Evolutionary conservation across 2,329 filamentous ascomycete species (phyloP).

Genomic region (Sphaceloma murrayae): DNA sequence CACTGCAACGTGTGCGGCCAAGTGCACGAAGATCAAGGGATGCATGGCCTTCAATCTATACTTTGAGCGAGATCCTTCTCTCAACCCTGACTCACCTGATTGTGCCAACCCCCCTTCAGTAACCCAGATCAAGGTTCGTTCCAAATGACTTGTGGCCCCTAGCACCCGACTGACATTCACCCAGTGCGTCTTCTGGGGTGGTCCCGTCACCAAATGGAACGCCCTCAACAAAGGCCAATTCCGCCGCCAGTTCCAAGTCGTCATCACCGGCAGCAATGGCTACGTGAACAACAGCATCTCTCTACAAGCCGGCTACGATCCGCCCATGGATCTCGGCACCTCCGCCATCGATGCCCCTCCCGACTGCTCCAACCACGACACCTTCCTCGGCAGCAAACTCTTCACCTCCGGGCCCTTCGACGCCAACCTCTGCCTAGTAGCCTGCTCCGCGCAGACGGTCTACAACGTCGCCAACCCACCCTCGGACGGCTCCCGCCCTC

Average conservation of each 20-base stretch:
- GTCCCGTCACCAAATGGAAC: background rate
- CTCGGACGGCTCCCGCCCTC: slow-evolving; percentile 7
- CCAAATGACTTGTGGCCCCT: too few relatives aligned
- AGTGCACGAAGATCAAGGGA: slow-evolving; percentile 20
- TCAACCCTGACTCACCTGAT: slow-evolving; percentile 20
- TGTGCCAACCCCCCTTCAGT: slow-evolving; percentile 4
- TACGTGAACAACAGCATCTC: slow-evolving; percentile 25
- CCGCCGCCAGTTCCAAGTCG: slow-evolving; percentile 22
- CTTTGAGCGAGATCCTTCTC: slow-evolving; percentile 18
- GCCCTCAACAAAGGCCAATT: slow-evolving; percentile 14
- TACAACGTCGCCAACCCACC: slow-evolving; percentile 17
- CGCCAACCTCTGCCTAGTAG: slow-evolving; percentile 24
- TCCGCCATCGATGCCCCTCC: slow-evolving; percentile 26
- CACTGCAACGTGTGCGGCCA: slow-evolving; percentile 22
- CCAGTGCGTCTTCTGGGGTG: slow-evolving; percentile 6
- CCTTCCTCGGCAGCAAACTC: slow-evolving; percentile 18
- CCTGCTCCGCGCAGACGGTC: slow-evolving; percentile 19
- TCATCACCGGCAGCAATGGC: slow-evolving; percentile 29
- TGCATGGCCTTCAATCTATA: slow-evolving; percentile 23
- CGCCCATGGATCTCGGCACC: slow-evolving; percentile 21
- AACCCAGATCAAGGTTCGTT: slow-evolving; percentile 1
- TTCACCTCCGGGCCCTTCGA: slow-evolving; percentile 25
- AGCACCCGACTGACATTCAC: too few relatives aligned
- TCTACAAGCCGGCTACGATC: slow-evolving; percentile 21
- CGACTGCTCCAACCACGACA: slow-evolving; percentile 26